Evolutionary conservation across 306 rosid genomes (phyloP), one percentile per base, ranked within the genome.

Genomic region (Lathyrus tuberosus): DNA sequence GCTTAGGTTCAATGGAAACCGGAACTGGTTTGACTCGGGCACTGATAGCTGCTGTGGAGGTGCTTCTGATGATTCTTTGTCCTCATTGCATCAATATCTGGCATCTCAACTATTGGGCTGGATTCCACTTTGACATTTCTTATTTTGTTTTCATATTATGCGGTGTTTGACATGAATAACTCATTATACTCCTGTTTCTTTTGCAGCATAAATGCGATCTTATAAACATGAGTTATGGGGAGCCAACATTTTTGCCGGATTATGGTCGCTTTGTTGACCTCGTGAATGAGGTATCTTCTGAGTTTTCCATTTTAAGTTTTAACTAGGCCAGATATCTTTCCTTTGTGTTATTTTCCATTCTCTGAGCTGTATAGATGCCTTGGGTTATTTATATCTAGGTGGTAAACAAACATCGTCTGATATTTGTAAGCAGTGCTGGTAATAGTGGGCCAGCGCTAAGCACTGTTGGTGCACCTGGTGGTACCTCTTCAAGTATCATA

Each of bases 381-480:
- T 46, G 76, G 54, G 31, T 83, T 69, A 68, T 74, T 73, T 79
- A 70, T 68, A 64, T 69, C 43, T 78, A 94, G 99, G 99, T 73
- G 20, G 97, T 94, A 72, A 86, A 76, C 86, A 94, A 88, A 82
- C 89, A 94, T 75, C 88, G 78, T 38, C 58, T 94, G 67, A 85
- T 94, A 81, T 94, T 88, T 76, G 95, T 94, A 76, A 94, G 97
- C 83, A 94, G 97, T 81, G 99, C 99, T 77, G 99, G 97, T 68
- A 94, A 94, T 82, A 88, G 83, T 83, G 99, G 99, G 69, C 99
- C 99, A 58, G 99, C 99, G 53, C 84, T 94, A 87, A 94, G 83
- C 82, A 94, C 99, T 70, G 99, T 94, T 65, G 98, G 98, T 73
- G 97, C 98, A 62, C 98, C 98, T 82, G 99, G 99, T 59, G 99